Evolutionary conservation across 768 basidiomycete genomes (phyloP), one percentile per base, ranked within the genome.

Genomic region (Clavulina sp.): DNA sequence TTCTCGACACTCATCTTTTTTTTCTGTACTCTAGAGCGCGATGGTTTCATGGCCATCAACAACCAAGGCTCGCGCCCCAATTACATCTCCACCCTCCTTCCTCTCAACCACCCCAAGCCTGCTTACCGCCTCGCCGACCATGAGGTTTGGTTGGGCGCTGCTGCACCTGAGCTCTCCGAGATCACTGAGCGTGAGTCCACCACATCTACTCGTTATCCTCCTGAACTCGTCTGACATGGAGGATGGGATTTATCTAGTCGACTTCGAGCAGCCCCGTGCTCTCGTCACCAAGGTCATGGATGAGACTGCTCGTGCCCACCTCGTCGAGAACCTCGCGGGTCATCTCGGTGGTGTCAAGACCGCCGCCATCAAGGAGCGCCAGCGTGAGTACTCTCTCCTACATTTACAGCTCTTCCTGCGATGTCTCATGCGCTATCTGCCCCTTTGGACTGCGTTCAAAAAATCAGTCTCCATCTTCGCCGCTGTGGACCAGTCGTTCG

Each of bases 1-100:
- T 32, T 41, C 18, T 41, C 40, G 26, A 43, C 29, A n/a, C 6
- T 5, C 18, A n/a, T 41, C 16, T 31, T 19, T 49, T 26, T 6
- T 29, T 13, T 51, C 6, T 6, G 30, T 52, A 21, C 9, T 51
- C 19, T 40, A 53, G 56, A 93, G 68, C 83, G 91, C 41, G 89
- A 84, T 59, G 92, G 91, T 21, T 52, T 66, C 5, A 72, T 68
- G 66, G 69, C 77, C 1, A 76, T 78, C 66, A 65, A 78, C 61
- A 86, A 79, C 61, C 89, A 93, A 66, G 91, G 87, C 56, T 63
- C 69, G 54, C 75, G 85, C 23, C 87, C 92, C 55, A 88, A 86
- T 72, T 95, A 93, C 72, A 76, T 81, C 68, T 83, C 81, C 67
- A 73, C 73, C 47, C 75, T 89, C 62, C 66, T 71, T 43, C 81